A percentile compares a stretch with the other conserved stretches of the same genome.
Conservation (phyloP, 2,329 filamentous ascomycete species). For the Aspergillus vadensis region DNA sequence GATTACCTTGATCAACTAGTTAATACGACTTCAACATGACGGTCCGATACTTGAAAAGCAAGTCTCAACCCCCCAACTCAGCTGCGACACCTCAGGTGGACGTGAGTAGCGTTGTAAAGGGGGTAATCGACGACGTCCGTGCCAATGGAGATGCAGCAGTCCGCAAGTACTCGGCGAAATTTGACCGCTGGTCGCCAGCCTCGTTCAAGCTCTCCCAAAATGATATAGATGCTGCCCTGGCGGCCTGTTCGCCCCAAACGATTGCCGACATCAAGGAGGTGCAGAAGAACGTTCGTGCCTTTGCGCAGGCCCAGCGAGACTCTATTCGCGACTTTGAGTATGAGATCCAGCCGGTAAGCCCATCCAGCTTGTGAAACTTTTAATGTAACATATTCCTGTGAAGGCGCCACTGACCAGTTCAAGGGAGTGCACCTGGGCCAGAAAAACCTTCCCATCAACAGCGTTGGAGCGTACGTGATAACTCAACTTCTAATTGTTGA, state of each 20-base stretch:
- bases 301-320: constrained; percentile 52
- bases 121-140: constrained; percentile 53
- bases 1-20: not conserved
- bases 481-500: too few relatives aligned
- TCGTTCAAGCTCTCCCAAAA: constrained; percentile 52
- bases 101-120: constrained; percentile 48
- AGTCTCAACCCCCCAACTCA: not conserved
- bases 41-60: constrained; percentile 8
- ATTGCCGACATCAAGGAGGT: constrained; percentile 57
- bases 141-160: constrained; percentile 53
- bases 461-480: constrained; percentile 47
- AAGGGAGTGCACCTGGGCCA: constrained; percentile 54
- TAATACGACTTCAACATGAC: not conserved
- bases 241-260: constrained; percentile 49
- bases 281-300: constrained; percentile 53
- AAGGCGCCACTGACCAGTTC: not conserved
- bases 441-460: constrained; percentile 52
- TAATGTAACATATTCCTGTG: too few relatives aligned
- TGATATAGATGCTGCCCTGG: constrained; percentile 51
- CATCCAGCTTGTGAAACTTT: too few relatives aligned
- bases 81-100: constrained; percentile 11
- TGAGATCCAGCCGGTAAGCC: constrained; percentile 46
- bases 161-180: constrained; percentile 54
- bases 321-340: constrained; percentile 55
- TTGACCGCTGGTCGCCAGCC: constrained; percentile 56